Evolutionary conservation across 129 eudicot species (phyloP).

Genomic region (Flaveria sonorensis): DNA sequence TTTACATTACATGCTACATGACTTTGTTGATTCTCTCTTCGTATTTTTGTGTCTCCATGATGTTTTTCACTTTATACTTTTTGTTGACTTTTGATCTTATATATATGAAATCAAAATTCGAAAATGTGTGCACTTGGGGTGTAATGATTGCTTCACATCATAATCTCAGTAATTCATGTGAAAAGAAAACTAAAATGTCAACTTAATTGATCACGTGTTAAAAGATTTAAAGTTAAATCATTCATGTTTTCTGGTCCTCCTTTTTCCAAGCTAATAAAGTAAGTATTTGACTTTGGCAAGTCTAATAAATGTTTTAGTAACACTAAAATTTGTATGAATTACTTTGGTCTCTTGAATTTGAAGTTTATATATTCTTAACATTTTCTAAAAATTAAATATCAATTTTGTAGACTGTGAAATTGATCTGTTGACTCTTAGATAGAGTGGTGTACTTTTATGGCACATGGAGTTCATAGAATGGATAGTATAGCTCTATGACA

Average conservation of each 20-base stretch:
- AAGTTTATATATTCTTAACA: background rate
- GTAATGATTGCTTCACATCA: constrained; percentile 28
- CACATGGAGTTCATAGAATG: background rate
- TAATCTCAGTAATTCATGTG: constrained; percentile 18
- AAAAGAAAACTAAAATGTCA: constrained; percentile 29
- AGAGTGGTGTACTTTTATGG: background rate
- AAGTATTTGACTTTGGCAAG: constrained; percentile 7
- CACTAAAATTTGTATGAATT: constrained; percentile 4
- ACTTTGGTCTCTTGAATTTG: constrained; percentile 2
- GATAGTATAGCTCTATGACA: background rate
- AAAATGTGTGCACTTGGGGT: constrained; percentile 7
- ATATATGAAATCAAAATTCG: background rate
- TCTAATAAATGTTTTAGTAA: constrained; percentile 7
- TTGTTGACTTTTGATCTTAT: background rate
- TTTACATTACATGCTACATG: background rate
- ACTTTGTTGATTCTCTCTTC: background rate
- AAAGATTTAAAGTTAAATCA: constrained; percentile 27
- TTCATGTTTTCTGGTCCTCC: constrained; percentile 22
- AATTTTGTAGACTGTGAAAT: constrained; percentile 2
- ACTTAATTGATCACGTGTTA: constrained; percentile 27
- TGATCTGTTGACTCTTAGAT: constrained; percentile 8
- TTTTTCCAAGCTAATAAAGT: constrained; percentile 20
- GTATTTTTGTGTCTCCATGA: background rate
- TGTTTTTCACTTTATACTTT: constrained; percentile 14
- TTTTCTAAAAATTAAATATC: background rate